A percentile compares a stretch with the other conserved stretches of the same genome.
phyloP scores from a whole-genome alignment of 179 eudicot genomes.

The Gypsophila paniculata region DNA sequence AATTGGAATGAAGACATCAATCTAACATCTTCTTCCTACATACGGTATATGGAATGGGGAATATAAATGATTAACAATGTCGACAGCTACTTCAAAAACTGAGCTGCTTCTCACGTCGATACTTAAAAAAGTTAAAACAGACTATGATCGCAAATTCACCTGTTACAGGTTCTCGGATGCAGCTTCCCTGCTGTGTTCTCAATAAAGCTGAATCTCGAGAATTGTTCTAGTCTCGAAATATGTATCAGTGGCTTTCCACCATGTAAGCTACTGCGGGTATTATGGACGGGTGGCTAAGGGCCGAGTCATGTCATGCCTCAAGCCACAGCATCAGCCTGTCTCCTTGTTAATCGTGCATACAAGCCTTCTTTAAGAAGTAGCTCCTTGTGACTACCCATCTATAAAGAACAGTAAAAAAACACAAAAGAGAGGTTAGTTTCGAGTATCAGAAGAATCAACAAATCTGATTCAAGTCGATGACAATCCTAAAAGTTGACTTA shows the following conservation, averaged over 20 bases:
- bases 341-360: constrained; percentile 73
- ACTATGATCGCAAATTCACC: background rate
- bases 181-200: background rate
- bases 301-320: constrained; percentile 25
- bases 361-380: constrained; percentile 71
- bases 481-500: background rate
- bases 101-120: constrained; percentile 31
- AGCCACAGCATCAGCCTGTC: constrained; percentile 81
- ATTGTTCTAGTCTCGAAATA: background rate
- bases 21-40: constrained; percentile 6
- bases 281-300: background rate
- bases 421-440: background rate
- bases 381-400: constrained; percentile 85
- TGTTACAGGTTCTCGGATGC: background rate
- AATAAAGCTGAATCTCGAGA: background rate
- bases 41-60: background rate
- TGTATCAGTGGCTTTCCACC: constrained; percentile 13
- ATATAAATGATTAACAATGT: background rate
- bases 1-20: constrained; percentile 1
- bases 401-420: constrained; percentile 9
- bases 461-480: background rate
- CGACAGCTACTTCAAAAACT: constrained; percentile 33
- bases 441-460: background rate
- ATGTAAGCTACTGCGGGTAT: too few species aligned
- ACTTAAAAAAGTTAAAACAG: constrained; percentile 5